phyloP scores from a whole-genome alignment of 441 rosid genomes.

The Adansonia gregorii region DNA sequence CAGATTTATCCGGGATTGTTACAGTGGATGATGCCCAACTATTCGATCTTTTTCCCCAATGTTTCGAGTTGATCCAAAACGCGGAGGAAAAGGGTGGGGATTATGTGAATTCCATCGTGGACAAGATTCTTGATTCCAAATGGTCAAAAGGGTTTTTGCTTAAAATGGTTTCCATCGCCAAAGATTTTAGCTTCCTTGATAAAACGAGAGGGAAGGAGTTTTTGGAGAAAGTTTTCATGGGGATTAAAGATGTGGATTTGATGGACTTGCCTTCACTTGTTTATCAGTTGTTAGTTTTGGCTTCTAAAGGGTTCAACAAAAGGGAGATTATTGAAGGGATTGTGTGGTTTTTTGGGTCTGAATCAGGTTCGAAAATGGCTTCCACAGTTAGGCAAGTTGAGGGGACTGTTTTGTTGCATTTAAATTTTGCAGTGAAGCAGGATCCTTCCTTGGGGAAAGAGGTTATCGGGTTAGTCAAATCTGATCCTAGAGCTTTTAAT shows the following conservation, averaged over 20 bases:
- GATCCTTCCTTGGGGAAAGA: slow-evolving; percentile 81
- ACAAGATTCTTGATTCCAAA: slow-evolving; percentile 47
- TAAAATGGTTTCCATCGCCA: slow-evolving; percentile 63
- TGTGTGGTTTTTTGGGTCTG: slow-evolving; percentile 61
- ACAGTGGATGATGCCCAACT: slow-evolving; percentile 68
- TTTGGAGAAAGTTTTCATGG: slow-evolving; percentile 68
- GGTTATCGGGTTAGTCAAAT: slow-evolving; percentile 65
- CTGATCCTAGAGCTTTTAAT: slow-evolving; percentile 57
- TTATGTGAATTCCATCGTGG: slow-evolving; percentile 45
- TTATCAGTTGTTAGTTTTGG: slow-evolving; percentile 74
- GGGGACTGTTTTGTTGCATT: slow-evolving; percentile 82
- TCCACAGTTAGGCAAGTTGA: slow-evolving; percentile 70
- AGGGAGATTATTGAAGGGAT: slow-evolving; percentile 73
- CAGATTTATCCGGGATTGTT: slow-evolving; percentile 30
- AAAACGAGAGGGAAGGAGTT: slow-evolving; percentile 56
- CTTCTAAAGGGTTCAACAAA: slow-evolving; percentile 73
- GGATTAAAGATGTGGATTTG: slow-evolving; percentile 61
- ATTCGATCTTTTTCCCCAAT: slow-evolving; percentile 68
- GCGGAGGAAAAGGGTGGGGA: slow-evolving; percentile 47
- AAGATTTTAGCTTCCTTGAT: slow-evolving; percentile 59
- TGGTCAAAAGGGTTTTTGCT: slow-evolving; percentile 65
- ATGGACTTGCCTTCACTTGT: slow-evolving; percentile 75
- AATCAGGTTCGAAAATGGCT: slow-evolving; percentile 47
- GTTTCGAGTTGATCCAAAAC: slow-evolving; percentile 48
- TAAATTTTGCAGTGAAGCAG: slow-evolving; percentile 89